These are phyloP conservation scores for Vigna trinervia DNA, from an alignment of 306 rosid species.

Conservation along the genomic window DNA sequence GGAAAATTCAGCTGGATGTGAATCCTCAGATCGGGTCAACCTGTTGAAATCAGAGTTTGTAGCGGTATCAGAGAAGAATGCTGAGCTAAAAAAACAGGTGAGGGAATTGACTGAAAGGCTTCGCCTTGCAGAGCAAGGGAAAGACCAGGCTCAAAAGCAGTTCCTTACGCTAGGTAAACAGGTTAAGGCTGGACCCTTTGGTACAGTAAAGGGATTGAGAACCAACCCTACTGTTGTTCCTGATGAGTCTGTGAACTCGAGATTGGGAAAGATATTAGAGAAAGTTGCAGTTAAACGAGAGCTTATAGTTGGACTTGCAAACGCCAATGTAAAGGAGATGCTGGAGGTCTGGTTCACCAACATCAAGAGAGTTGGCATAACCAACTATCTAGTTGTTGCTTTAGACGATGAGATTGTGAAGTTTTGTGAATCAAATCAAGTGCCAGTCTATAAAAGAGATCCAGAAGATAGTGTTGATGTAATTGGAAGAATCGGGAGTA, in stretches of 20 bases:
- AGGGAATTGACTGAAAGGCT: constrained; percentile 77
- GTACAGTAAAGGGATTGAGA: constrained; percentile 80
- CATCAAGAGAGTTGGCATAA: constrained; percentile 74
- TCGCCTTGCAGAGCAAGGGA: constrained; percentile 72
- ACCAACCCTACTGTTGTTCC: constrained; percentile 75
- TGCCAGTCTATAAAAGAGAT: constrained; percentile 85
- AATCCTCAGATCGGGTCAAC: constrained; percentile 70
- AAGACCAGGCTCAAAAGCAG: constrained; percentile 85
- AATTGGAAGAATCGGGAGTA: constrained; percentile 69
- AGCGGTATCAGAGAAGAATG: constrained; percentile 62
- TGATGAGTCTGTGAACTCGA: constrained; percentile 85
- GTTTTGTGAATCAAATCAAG: constrained; percentile 65
- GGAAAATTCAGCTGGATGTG: constrained; percentile 68
- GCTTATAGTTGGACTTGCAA: constrained; percentile 88
- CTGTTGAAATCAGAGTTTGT: constrained; percentile 70
- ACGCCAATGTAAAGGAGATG: constrained; percentile 85
- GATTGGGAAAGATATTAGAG: constrained; percentile 81
- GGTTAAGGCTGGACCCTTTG: constrained; percentile 80
- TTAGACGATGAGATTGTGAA: constrained; percentile 67
- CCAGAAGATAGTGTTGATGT: constrained; percentile 68
- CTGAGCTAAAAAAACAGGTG: constrained; percentile 62
- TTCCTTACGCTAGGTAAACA: constrained; percentile 71
- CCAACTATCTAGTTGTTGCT: constrained; percentile 87
- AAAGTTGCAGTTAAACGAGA: constrained; percentile 72
- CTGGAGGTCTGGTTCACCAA: constrained; percentile 82